Conservation (phyloP, 148 eudicot genomes). For the Amaranthus palmeri region DNA sequence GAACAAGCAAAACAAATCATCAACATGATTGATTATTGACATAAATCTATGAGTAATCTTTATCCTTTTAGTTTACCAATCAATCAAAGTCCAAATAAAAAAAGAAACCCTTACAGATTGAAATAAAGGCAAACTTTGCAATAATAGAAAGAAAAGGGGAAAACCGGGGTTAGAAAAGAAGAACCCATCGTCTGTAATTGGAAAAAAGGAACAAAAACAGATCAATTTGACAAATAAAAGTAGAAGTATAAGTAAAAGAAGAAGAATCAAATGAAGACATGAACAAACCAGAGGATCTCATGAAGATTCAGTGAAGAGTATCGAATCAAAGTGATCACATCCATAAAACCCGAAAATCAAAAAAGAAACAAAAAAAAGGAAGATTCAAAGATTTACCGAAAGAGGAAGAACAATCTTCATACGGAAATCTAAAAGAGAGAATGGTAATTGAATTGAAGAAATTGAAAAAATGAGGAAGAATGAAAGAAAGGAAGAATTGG, state of each 20-base stretch:
- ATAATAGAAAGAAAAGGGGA: background rate
- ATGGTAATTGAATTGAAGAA: background rate
- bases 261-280: slow-evolving; percentile 41
- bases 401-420: slow-evolving; percentile 11
- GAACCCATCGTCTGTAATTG: slow-evolving; percentile 30
- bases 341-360: slow-evolving; percentile 14
- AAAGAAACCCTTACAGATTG: slow-evolving; percentile 12
- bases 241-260: slow-evolving; percentile 10
- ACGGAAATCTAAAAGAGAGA: background rate
- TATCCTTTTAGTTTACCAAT: background rate
- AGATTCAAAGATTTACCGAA: slow-evolving; percentile 38
- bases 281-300: slow-evolving; percentile 47
- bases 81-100: slow-evolving; percentile 10
- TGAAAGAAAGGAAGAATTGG: background rate
- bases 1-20: slow-evolving; percentile 9
- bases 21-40: background rate
- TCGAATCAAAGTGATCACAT: slow-evolving; percentile 38
- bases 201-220: slow-evolving; percentile 35
- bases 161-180: slow-evolving; percentile 1
- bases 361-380: background rate
- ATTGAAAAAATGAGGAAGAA: background rate
- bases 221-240: slow-evolving; percentile 27
- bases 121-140: slow-evolving; percentile 6
- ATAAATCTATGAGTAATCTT: no score
- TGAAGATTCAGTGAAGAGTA: slow-evolving; percentile 42